Conservation (phyloP, 768 basidiomycete species). For the Leccinum uliginosum region DNA sequence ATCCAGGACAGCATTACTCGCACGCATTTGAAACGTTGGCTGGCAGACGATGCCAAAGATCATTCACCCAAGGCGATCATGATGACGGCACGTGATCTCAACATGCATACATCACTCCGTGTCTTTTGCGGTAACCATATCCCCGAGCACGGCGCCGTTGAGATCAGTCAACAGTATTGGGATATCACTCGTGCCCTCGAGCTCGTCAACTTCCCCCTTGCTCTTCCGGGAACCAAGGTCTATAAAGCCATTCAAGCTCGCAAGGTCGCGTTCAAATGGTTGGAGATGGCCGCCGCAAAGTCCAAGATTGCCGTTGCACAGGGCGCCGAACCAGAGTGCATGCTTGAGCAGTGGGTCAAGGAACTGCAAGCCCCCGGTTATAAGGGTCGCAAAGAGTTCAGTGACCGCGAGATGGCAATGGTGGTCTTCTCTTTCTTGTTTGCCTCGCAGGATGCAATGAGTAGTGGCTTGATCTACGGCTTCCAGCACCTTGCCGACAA, state of each 20-base stretch:
- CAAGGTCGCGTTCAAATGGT: constrained; percentile 77
- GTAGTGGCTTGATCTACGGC: constrained; percentile 89
- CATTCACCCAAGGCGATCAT: constrained; percentile 60
- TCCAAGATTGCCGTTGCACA: constrained; percentile 81
- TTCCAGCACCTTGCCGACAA: constrained; percentile 96
- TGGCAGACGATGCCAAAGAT: constrained; percentile 48
- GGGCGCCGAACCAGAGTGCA: constrained; percentile 78
- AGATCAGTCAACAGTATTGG: constrained; percentile 96
- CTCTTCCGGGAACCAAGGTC: constrained; percentile 93
- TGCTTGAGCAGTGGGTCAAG: constrained; percentile 90
- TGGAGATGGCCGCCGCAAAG: constrained; percentile 71
- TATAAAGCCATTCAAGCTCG: constrained; percentile 91
- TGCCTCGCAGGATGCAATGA: constrained; percentile 97
- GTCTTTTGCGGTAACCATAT: constrained; percentile 95
- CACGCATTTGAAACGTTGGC: constrained; percentile 72
- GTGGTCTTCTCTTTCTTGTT: constrained; percentile 96
- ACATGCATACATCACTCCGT: constrained; percentile 95
- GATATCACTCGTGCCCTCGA: constrained; percentile 91
- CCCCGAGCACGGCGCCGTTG: constrained; percentile 67
- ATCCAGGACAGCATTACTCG: constrained; percentile 84
- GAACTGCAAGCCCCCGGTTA: constrained; percentile 57
- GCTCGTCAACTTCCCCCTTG: constrained; percentile 97
- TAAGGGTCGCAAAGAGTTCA: constrained; percentile 84
- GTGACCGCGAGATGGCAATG: constrained; percentile 94
- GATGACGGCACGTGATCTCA: constrained; percentile 88